Evolutionary conservation across 2,329 filamentous ascomycete genomes (phyloP).

Genomic region (Cladosporium velox): DNA sequence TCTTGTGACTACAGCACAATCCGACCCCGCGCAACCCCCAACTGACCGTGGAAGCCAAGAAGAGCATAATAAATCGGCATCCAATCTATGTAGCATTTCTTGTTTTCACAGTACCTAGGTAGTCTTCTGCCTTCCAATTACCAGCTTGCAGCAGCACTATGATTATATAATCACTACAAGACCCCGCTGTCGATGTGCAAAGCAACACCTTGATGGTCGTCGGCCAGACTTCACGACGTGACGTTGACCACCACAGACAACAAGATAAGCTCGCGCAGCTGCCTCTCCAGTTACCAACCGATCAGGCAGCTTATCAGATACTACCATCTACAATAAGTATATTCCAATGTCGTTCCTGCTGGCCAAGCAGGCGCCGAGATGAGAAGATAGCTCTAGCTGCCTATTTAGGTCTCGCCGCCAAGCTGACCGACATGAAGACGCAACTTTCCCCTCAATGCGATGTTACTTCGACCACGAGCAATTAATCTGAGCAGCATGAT

Average conservation of each 20-base stretch:
- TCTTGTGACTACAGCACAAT: background rate
- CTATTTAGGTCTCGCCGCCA: constrained; percentile 19
- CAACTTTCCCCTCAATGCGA: constrained; percentile 4
- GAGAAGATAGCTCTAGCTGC: constrained; percentile 3
- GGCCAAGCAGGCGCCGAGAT: constrained; percentile 16
- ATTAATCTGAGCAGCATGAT: background rate
- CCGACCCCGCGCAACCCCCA: background rate
- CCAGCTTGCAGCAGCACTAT: background rate
- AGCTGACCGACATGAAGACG: constrained; percentile 14
- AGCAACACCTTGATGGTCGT: background rate
- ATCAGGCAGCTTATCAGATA: background rate
- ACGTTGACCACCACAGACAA: too few species aligned
- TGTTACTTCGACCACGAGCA: background rate
- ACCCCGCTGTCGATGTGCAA: background rate
- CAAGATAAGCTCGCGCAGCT: background rate
- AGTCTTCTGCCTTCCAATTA: background rate
- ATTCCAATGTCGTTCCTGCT: background rate
- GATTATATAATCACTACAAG: background rate
- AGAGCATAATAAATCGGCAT: background rate
- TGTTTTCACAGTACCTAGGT: background rate
- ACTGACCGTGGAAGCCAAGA: background rate
- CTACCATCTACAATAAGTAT: constrained; percentile 2
- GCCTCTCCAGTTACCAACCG: too few species aligned
- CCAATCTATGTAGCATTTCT: background rate
- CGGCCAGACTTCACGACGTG: background rate